Base-by-base conservation (phyloP, 2,329 filamentous ascomycete species). In the Torrubiellomyces zombiae region DNA sequence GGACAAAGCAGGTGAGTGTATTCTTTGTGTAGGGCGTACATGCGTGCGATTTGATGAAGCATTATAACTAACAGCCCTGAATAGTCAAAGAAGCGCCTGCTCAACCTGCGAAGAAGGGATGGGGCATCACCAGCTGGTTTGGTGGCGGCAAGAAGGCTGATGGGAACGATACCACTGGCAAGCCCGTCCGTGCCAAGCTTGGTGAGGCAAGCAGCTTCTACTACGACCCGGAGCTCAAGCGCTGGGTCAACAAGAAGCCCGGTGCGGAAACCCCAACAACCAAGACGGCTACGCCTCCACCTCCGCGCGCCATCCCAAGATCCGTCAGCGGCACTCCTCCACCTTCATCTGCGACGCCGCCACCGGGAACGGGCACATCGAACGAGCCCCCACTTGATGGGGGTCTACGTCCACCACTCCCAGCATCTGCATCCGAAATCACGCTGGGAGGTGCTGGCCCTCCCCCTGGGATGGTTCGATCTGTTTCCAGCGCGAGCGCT, bases 171-270 rank as follows among this genome's bases (percentile, higher is more conserved):
- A 44, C 54, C n/a, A 53, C 51, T 14, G 63, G 61, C 43, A 75
- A 75, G 43, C 58, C 85, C n/a, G 80, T 94, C 47, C 73, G 70
- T 38, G 89, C 91, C 33, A 98, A 98, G 43, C 67, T 98, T 7
- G 91, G 86, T 32, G 91, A 98, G 50, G 72, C 89, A 43, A 93
- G 72, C 48, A 82, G 74, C 22, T 94, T 98, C 50, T 76, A 86
- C 37, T 98, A 89, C 42, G 89, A 98, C 44, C 78, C 83, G 3
- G 80, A 94, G n/a, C 66, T 93, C 26, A 91, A 92, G 58, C 83
- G 89, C 47, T 98, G 91, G 91, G 64, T 98, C 47, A 95, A 98
- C 58, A 94, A 94, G 60, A 94, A 93, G 47, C 70, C 71, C 8
- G 75, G 75, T 9, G 65, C 68, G 6, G 74, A 77, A 27, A 67